Evolutionary conservation across 2,329 filamentous ascomycete genomes (phyloP).

Genomic region (Trichoderma aggressivum): DNA sequence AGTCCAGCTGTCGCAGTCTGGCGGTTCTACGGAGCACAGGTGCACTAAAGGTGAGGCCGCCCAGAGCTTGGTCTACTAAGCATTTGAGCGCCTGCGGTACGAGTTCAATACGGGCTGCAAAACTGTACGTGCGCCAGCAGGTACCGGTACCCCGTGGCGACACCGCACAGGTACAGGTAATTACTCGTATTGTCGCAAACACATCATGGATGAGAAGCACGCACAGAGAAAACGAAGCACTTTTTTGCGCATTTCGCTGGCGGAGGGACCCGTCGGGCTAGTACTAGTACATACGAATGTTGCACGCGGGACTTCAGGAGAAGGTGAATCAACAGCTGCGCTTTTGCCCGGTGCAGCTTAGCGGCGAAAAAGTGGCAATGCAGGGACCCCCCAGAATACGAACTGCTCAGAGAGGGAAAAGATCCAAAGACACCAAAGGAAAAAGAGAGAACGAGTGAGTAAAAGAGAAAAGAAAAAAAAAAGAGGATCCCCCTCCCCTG

Average conservation of each 20-base stretch:
- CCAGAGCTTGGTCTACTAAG: not conserved
- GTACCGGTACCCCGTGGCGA: not conserved
- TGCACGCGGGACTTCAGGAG: not conserved
- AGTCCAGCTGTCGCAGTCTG: not conserved
- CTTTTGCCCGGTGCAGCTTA: not conserved
- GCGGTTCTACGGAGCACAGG: not conserved
- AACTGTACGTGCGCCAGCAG: not conserved
- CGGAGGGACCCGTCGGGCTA: not conserved
- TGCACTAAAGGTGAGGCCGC: not conserved
- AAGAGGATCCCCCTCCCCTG: not conserved
- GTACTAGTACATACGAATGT: not conserved
- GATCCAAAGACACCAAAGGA: not conserved
- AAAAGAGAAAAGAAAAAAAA: not conserved
- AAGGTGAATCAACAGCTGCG: not conserved
- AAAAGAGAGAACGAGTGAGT: not conserved
- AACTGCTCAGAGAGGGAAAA: not conserved
- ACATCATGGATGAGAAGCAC: not conserved
- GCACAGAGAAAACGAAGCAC: not conserved
- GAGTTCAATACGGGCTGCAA: not conserved
- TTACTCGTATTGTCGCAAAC: not conserved
- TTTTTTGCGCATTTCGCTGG: not conserved
- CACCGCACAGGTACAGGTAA: not conserved
- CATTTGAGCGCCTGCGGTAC: not conserved
- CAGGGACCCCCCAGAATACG: slow-evolving; percentile 3
- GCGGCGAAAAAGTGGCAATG: not conserved